phyloP scores from a whole-genome alignment of 371 early-diverging fungal species.

The Parasitella parasitica region DNA sequence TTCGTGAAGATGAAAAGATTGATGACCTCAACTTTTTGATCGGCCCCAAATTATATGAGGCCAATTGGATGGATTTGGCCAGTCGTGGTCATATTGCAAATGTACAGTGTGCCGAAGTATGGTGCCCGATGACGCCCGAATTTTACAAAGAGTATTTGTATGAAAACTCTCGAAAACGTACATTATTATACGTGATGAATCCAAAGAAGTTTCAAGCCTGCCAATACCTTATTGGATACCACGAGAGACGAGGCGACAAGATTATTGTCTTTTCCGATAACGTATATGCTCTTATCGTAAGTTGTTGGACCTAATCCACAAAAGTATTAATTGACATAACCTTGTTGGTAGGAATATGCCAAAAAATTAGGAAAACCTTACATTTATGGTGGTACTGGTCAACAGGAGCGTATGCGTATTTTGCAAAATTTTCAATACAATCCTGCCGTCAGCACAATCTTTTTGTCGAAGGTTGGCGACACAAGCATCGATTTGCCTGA shows the following conservation, averaged over 20 bases:
- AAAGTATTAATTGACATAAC: neutral
- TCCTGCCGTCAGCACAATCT: slow-evolving; percentile 93
- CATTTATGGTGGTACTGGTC: slow-evolving; percentile 97
- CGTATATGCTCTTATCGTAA: slow-evolving; percentile 93
- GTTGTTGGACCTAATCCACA: neutral
- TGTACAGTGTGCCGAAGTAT: slow-evolving; percentile 99
- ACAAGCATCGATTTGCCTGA: slow-evolving; percentile 99
- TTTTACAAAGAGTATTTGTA: slow-evolving; percentile 96
- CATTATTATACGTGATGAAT: slow-evolving; percentile 96
- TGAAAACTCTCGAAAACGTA: slow-evolving; percentile 74
- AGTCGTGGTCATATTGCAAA: slow-evolving; percentile 98
- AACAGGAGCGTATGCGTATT: slow-evolving; percentile 95
- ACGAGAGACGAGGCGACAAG: slow-evolving; percentile 97
- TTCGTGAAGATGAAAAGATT: slow-evolving; percentile 99
- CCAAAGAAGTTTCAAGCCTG: slow-evolving; percentile 98
- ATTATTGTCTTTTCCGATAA: slow-evolving; percentile 99
- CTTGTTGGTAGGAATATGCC: slow-evolving; percentile 77
- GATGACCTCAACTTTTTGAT: slow-evolving; percentile 99
- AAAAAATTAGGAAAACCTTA: slow-evolving; percentile 88
- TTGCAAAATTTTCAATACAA: slow-evolving; percentile 96
- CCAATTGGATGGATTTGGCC: slow-evolving; percentile 99
- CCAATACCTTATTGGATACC: slow-evolving; percentile 96
- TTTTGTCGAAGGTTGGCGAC: slow-evolving; percentile 99
- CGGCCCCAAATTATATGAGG: slow-evolving; percentile 99
- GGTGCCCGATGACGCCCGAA: slow-evolving; percentile 99